phyloP scores from a whole-genome alignment of 441 rosid species.

The Mallotus repandus region DNA sequence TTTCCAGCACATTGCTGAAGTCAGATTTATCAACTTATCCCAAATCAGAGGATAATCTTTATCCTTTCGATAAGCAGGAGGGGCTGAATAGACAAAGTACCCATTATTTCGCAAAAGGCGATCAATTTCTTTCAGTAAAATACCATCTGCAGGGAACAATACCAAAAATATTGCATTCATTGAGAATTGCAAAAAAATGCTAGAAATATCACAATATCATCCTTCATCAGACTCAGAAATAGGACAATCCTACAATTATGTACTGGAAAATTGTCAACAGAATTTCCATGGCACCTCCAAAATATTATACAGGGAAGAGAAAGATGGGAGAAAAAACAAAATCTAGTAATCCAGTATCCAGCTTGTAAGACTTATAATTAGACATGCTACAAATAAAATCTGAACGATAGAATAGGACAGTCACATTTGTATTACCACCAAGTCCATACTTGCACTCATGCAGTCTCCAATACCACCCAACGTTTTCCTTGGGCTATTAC shows the following conservation, averaged over 20 bases:
- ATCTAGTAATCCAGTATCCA: no score
- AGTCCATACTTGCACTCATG: background rate
- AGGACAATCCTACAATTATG: no score
- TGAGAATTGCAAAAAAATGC: slow-evolving; percentile 1
- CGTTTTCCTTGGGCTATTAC: background rate
- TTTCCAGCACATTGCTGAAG: slow-evolving; percentile 92
- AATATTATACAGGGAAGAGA: no score
- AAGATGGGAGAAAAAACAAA: no score
- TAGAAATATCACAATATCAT: background rate
- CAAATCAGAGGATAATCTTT: slow-evolving; percentile 80
- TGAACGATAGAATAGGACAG: background rate
- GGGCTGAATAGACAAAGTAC: slow-evolving; percentile 89
- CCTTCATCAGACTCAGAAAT: background rate
- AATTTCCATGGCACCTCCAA: no score
- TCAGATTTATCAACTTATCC: slow-evolving; percentile 70
- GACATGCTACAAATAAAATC: background rate
- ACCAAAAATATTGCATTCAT: background rate
- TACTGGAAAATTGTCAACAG: no score
- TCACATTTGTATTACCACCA: background rate
- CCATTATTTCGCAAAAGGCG: slow-evolving; percentile 81
- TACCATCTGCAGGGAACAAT: slow-evolving; percentile 60
- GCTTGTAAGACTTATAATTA: background rate
- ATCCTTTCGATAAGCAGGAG: slow-evolving; percentile 80
- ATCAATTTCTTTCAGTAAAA: slow-evolving; percentile 84
- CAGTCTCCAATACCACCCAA: background rate